Conservation (phyloP, 164 flowering plant species). For the Echeveria elegans region DNA sequence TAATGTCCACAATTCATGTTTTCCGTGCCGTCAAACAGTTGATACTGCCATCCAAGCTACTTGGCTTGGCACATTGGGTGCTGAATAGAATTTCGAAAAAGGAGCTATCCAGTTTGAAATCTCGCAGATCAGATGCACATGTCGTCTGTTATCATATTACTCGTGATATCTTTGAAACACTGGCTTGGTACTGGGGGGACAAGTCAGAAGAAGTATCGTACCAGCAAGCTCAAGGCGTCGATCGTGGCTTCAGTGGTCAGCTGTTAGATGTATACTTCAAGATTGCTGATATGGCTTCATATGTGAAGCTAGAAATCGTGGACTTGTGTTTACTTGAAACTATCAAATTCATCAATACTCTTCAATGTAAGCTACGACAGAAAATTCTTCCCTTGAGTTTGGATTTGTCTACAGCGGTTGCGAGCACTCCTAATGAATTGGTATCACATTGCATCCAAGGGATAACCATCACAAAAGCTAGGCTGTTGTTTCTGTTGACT, state of each 20-base stretch:
- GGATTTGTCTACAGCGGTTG: constrained; percentile 34
- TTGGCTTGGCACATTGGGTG: constrained; percentile 55
- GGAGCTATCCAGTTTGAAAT: constrained; percentile 12
- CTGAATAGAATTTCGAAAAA: constrained; percentile 29
- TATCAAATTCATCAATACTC: constrained; percentile 23
- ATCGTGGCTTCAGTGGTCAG: constrained; percentile 18
- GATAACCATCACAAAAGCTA: constrained; percentile 41
- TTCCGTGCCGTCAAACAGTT: constrained; percentile 33
- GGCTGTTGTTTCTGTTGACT: constrained; percentile 37
- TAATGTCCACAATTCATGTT: constrained; percentile 37
- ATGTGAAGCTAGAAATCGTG: constrained; percentile 33
- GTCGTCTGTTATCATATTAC: constrained; percentile 45
- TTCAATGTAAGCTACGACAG: constrained; percentile 20
- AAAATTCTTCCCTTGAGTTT: constrained; percentile 31
- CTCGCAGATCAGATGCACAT: constrained; percentile 24
- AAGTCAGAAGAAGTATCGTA: constrained; percentile 11
- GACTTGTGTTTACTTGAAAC: constrained; percentile 63
- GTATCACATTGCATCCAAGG: constrained; percentile 41
- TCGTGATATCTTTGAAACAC: constrained; percentile 39
- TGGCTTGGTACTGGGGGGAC: constrained; percentile 28
- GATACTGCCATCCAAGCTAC: constrained; percentile 63
- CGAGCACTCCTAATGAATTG: constrained; percentile 43
- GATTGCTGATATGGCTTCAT: constrained; percentile 29
- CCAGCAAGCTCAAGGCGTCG: constrained; percentile 29
- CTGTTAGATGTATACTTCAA: constrained; percentile 41